Conservation (phyloP, 2,329 filamentous ascomycete genomes). For the Penicillium sp. region DNA sequence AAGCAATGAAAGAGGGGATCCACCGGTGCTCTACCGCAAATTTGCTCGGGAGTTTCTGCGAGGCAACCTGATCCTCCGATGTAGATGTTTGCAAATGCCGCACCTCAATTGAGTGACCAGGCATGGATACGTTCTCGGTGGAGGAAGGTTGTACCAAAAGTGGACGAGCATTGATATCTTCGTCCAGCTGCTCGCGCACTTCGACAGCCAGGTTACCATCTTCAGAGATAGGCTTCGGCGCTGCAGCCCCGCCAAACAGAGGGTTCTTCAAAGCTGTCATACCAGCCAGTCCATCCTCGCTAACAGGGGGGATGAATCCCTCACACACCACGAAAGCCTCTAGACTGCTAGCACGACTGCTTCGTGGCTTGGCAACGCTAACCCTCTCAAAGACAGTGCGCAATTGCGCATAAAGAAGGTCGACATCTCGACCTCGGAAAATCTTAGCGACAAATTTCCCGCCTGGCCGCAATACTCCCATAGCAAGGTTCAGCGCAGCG, state of each 20-base stretch:
- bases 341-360: slow-evolving; percentile 92
- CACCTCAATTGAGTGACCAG: slow-evolving; percentile 31
- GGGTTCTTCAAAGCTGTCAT: slow-evolving; percentile 46
- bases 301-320: slow-evolving; percentile 75
- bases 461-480: slow-evolving; percentile 89
- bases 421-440: slow-evolving; percentile 93
- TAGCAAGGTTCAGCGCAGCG: slow-evolving; percentile 88
- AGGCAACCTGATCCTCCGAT: slow-evolving; percentile 23
- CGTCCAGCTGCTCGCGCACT: slow-evolving; percentile 51
- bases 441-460: slow-evolving; percentile 99
- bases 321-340: slow-evolving; percentile 97
- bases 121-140: slow-evolving; percentile 6
- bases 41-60: slow-evolving; percentile 33
- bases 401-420: slow-evolving; percentile 90
- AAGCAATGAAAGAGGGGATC: slow-evolving; percentile 97
- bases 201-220: slow-evolving; percentile 45
- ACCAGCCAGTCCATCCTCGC: slow-evolving; percentile 57
- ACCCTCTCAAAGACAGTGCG: slow-evolving; percentile 89
- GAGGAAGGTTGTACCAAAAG: slow-evolving; percentile 14
- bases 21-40: slow-evolving; percentile 64
- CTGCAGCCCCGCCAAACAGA: slow-evolving; percentile 48
- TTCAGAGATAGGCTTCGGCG: slow-evolving; percentile 35
- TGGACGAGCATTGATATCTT: slow-evolving; percentile 31
- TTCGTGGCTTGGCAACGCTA: slow-evolving; percentile 89
- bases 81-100: slow-evolving; percentile 49